Evolutionary conservation across 1,139 yeast genomes (phyloP), one percentile per base, ranked within the genome.

Genomic region (Suhomyces panamericanus): DNA sequence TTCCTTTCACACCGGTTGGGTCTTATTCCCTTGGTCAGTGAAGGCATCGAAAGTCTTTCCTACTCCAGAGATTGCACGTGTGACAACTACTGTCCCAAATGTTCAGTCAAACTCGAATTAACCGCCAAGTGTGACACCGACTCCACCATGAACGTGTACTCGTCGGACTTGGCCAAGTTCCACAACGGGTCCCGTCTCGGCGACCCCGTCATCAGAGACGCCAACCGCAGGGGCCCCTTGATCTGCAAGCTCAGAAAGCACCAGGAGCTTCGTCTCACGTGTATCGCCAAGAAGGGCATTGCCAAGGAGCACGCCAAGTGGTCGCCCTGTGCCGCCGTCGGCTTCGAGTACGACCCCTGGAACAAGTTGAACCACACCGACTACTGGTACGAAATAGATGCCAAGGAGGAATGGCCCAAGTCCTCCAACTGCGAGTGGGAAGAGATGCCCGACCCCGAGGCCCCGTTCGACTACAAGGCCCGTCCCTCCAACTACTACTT

Each of bases 341-440:
- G 96, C 20, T 93, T 93, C 60, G 99, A 93, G 67, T 93, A 93
- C 61, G 99, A 93, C 62, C 99, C 99, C n/a, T 93, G 96, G 96
- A 93, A 93, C 67, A 95, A 93, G 69, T 77, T 95, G 56, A 85
- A 86, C 60, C 99, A 93, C 63, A 93, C 99, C 0, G 96, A 90
- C 57, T 87, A 80, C 62, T 93, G 99, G 99, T 89, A 85, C 63
- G 99, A 93, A 67, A 95, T 84, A 50, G 87, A 84, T 61, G 85
- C 88, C 30, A 89, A 81, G 35, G 80, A 77, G 38, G 99, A 93
- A 71, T 93, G 99, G 99, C 97, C 97, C 35, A 80, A 77, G 54
- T 81, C 90, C 39, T 81, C 80, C 53, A 93, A 95, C 67, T 82
- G 95, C 54, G 96, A 88, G 57, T 93, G 95, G 85, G 99, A 93